These are phyloP conservation scores for Lecanicillium sp. DNA, from an alignment of 2,329 filamentous ascomycete species.

Conservation along the genomic window DNA sequence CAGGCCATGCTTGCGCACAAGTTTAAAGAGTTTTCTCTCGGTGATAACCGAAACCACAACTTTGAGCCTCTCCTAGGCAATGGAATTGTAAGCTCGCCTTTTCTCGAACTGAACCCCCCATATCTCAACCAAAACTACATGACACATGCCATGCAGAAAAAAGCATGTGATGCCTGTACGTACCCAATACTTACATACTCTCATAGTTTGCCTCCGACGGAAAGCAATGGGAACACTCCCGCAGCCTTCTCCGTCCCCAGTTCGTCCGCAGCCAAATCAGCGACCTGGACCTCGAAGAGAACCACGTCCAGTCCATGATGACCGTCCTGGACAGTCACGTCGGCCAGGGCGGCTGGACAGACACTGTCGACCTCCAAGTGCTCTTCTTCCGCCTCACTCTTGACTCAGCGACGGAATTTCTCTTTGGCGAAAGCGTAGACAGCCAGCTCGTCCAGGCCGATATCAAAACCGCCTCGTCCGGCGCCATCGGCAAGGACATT, in stretches of 20 bases:
- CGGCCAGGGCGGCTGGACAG: constrained; percentile 25
- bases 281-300: constrained; percentile 32
- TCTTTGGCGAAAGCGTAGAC: constrained; percentile 50
- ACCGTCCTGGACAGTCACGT: constrained; percentile 13
- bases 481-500: constrained; percentile 11
- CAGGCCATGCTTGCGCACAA: constrained; percentile 19
- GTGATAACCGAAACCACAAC: constrained; percentile 16
- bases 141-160: neutral
- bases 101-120: neutral
- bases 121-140: neutral
- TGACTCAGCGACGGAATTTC: constrained; percentile 43
- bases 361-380: constrained; percentile 32
- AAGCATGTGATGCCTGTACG: too few relatives aligned
- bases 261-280: constrained; percentile 35
- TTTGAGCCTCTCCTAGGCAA: constrained; percentile 33
- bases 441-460: constrained; percentile 19
- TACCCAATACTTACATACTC: too few relatives aligned
- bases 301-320: constrained; percentile 24
- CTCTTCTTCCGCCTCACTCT: constrained; percentile 41
- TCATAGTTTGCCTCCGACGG: constrained; percentile 26
- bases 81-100: constrained; percentile 21
- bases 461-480: constrained; percentile 2
- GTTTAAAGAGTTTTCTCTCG: constrained; percentile 19
- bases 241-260: constrained; percentile 30
- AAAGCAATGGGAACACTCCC: constrained; percentile 26